phyloP scores from a whole-genome alignment of 1,284 basidiomycete species.

The Pseudozyma flocculosa region DNA sequence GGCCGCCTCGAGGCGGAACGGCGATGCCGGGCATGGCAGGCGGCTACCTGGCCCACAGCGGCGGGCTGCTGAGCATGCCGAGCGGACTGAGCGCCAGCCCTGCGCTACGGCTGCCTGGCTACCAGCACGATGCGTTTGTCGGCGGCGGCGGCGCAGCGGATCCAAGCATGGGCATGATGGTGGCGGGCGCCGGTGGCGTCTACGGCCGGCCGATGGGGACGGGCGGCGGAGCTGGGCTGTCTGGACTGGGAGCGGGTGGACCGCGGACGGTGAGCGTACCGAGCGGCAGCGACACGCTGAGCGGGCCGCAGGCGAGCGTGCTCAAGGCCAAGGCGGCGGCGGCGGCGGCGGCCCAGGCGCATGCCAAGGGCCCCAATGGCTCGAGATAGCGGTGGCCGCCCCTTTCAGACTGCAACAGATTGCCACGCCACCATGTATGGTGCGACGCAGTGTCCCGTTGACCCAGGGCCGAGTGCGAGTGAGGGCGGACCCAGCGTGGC shows the following conservation, averaged over 20 bases:
- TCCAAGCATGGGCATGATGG: not conserved
- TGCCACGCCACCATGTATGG: too few species aligned
- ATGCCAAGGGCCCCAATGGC: too few species aligned
- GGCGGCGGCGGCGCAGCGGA: too few species aligned
- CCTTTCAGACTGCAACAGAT: too few species aligned
- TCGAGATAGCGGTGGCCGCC: too few species aligned
- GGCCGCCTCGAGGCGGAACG: not conserved
- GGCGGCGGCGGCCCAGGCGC: slow-evolving; percentile 1
- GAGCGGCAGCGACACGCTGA: slow-evolving; percentile 51
- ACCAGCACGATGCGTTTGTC: too few species aligned
- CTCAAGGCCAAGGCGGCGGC: slow-evolving; percentile 28
- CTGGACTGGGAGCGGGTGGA: slow-evolving; percentile 51
- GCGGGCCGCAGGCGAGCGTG: slow-evolving; percentile 48
- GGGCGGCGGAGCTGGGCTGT: slow-evolving; percentile 30
- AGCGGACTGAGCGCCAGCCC: slow-evolving; percentile 21
- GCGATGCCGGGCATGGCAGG: too few species aligned
- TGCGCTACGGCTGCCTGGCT: slow-evolving; percentile 6
- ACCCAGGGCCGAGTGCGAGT: too few species aligned
- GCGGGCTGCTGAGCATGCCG: slow-evolving; percentile 6
- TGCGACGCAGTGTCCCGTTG: too few species aligned
- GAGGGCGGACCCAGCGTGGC: too few species aligned
- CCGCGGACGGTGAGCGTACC: slow-evolving; percentile 43
- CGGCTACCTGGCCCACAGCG: too few species aligned
- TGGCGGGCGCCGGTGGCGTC: not conserved
- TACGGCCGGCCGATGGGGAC: not conserved